These are phyloP conservation scores for Chlorella sorokiniana DNA, from an alignment of 139 green algal species.

Conservation along the genomic window DNA sequence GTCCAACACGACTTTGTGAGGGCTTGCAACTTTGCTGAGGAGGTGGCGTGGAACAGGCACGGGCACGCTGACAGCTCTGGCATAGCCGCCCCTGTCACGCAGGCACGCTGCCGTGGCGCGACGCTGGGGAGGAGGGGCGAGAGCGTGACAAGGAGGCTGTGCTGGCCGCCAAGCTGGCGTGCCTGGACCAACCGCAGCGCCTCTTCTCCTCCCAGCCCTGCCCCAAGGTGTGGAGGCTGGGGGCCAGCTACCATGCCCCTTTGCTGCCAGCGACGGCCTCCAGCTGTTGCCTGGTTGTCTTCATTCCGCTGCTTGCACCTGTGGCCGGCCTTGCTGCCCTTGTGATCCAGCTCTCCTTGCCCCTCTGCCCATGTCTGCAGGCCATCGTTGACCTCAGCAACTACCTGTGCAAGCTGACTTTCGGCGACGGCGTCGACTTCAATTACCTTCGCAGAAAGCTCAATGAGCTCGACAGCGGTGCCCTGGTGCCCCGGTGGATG, in stretches of 20 bases:
- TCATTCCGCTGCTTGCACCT: no score
- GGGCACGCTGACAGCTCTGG: not conserved
- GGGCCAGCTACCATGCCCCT: not conserved
- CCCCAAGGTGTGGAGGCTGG: not conserved
- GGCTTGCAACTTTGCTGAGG: no score
- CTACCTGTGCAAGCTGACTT: constrained; percentile 31
- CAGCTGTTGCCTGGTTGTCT: no score
- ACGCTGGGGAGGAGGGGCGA: not conserved
- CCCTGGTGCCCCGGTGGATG: not conserved
- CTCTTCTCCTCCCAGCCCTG: constrained; percentile 25
- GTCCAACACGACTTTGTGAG: not conserved
- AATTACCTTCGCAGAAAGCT: constrained; percentile 10
- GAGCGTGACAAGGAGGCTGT: not conserved
- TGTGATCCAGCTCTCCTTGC: not conserved
- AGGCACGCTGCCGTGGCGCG: constrained; percentile 37
- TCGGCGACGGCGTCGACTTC: constrained; percentile 28
- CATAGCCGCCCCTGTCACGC: not conserved
- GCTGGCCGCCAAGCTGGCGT: constrained; percentile 32
- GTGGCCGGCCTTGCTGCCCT: no score
- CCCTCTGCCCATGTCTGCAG: not conserved
- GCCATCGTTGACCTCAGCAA: constrained; percentile 20
- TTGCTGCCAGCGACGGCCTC: not conserved
- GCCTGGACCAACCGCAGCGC: constrained; percentile 24
- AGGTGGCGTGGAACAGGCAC: no score
- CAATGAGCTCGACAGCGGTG: not conserved